Base-by-base conservation (phyloP, 1,284 basidiomycete species). In the Microstroma glucosiphilum region DNA sequence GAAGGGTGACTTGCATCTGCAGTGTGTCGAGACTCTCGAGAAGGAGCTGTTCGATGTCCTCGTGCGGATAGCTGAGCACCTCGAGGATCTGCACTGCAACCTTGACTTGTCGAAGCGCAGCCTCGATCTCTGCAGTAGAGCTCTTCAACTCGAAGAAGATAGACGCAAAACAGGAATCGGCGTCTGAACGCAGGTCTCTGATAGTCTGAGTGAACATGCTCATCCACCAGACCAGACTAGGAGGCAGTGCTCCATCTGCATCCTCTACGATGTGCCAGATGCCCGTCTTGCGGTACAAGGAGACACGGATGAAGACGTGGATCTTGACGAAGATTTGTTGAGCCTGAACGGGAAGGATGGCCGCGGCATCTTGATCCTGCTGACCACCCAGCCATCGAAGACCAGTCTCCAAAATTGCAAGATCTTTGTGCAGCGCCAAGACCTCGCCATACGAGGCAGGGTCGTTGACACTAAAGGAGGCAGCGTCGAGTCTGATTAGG, bases 181-280 rank as follows among this genome's bases (percentile, higher is more conserved):
- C n/a, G 51, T 54, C 51, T 8, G 19, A 8, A 23, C 26, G 21
- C 3, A 54, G 51, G 19, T 21, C n/a, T 25, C 3, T 21, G 6
- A 54, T 54, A 8, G 15, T 21, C 19, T 54, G 21, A 6, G 51
- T 15, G 19, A 19, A 26, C 21, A 54, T 19, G 15, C 21, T 23
- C 3, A 54, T 19, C 51, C 51, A 54, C 51, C 51, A 54, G n/a
- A 15, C 13, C 8, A 54, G 26, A 25, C 51, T 54, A 15, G 51
- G 21, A 26, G 26, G 51, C 51, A 54, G 51, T 13, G 19, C 21
- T 19, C 51, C 21, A 8, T 54, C 21, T 17, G 13, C 13, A 15
- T 21, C 21, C 7, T 54, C 51, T 7, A 15, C 13, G 6, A 54
- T 19, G 3, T 2, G 8, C 51, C 51, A 54, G 21, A 26, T 13